Evolutionary conservation across 2,329 filamentous ascomycete species (phyloP), one percentile per base, ranked within the genome.

Genomic region (Diaporthe helianthi): DNA sequence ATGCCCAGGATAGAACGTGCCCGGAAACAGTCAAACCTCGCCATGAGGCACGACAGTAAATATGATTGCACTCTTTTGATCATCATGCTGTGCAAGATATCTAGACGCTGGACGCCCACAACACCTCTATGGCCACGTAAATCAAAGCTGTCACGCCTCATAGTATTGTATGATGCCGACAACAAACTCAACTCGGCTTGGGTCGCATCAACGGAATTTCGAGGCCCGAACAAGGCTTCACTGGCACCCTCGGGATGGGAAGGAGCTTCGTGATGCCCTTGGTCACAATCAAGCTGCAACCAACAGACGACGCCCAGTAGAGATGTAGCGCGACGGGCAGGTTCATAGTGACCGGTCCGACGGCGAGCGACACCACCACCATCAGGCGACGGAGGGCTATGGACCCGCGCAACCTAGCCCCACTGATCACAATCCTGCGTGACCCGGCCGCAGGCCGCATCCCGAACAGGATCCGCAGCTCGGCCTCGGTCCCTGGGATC

Each of bases 281-380:
- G 2, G 61, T 71, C 6, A 78, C 73, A 5, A 72, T 24, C 19
- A 71, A 69, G 49, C 76, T 78, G 7, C 74, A 70, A 1, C 69
- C 26, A 3, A 80, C 72, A 3, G 81, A 81, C 1, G 79, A 69
- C 2, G 83, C 67, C 82, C 82, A 83, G 72, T 83, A 84, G 12
- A 84, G 72, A 65, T 83, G 82, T 31, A 84, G 69, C 1, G 82
- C 82, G 6, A 78, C 79, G 1, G 82, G 82, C 29, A 84, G 72
- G 46, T 79, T 70, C 70, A 80, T 71, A 2, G 82, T 83, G 12
- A 76, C 44, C 5, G 80, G 78, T 2, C 81, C 80, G 5, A 82
- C 72, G 12, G 73, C 61, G 13, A 77, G n/a, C 2, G 75, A 72
- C 29, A 80, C 6, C 4, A 78, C 44, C 0, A 81, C 41, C 38